Evolutionary conservation across 2,329 filamentous ascomycete genomes (phyloP), one percentile per base, ranked within the genome.

Genomic region (Nigrospora sphaerica): DNA sequence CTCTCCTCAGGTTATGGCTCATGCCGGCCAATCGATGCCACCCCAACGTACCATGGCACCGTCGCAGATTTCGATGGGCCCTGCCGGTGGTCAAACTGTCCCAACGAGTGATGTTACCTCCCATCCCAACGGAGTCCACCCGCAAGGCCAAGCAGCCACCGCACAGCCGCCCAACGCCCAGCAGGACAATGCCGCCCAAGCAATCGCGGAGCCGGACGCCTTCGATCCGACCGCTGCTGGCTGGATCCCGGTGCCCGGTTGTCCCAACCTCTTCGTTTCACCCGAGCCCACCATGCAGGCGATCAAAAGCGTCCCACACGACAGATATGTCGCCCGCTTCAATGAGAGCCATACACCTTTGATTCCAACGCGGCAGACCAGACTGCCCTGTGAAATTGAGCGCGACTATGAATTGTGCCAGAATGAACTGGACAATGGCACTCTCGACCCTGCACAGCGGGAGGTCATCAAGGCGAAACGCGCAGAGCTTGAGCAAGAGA

Each of bases 331-430:
- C n/a, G 45, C 44, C 12, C 35, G 34, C 6, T 49, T 44, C 38
- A 49, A 49, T 16, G 45, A 43, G 7, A 37, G 35, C 3, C 34
- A 47, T 32, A 19, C 41, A 1, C 28, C 33, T 3, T 32, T 49
- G 11, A 28, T 47, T 2, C 45, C 48, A 5, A 23, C 28, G 12
- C 36, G 36, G 11, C 33, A 31, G 19, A 28, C n/a, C 10, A 57
- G 32, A 13, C 16, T 51, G 11, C 49, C 49, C 4, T 37, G 43
- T 32, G 49, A 51, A 32, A 47, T 51, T 34, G 36, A 36, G 5
- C 46, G 49, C 23, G 49, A 51, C 32, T 44, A n/a, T 13, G 35
- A 45, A n/a, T 41, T 32, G 23, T 44, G 40, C 35, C 34, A 35
- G 5, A 40, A 40, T 14, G 42, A 40, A n/a, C 14, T 45, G 13